phyloP scores from a whole-genome alignment of 2,329 filamentous ascomycete species.

The Myotisia sp. region DNA sequence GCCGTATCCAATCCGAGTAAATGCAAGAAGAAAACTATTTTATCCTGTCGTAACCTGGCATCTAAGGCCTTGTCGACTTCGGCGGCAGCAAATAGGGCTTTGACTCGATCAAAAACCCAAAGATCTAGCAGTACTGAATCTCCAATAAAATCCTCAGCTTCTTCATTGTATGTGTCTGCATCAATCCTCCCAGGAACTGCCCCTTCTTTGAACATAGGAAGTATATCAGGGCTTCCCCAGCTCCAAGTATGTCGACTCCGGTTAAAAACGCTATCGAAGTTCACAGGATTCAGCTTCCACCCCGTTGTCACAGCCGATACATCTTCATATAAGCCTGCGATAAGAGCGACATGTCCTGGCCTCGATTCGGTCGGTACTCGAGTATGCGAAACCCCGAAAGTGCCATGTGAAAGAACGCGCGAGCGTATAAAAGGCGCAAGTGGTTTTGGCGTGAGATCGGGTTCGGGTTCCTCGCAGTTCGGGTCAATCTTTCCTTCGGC shows the following conservation, averaged over 20 bases:
- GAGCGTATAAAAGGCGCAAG: constrained; percentile 86
- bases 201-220: constrained; percentile 94
- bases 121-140: constrained; percentile 69
- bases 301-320: constrained; percentile 94
- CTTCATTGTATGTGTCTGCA: constrained; percentile 67
- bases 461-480: constrained; percentile 41
- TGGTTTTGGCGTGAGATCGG: constrained; percentile 57
- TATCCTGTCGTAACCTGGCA: constrained; percentile 60
- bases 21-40: constrained; percentile 89
- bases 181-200: constrained; percentile 76
- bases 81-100: constrained; percentile 69
- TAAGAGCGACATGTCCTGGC: constrained; percentile 90
- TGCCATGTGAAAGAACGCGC: constrained; percentile 73
- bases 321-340: constrained; percentile 93
- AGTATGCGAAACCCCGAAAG: constrained; percentile 94
- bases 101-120: constrained; percentile 94
- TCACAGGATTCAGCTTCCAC: constrained; percentile 96
- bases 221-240: constrained; percentile 94
- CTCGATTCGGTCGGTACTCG: constrained; percentile 92
- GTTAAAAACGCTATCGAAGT: constrained; percentile 98
- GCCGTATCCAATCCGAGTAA: constrained; percentile 82
- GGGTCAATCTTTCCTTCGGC: constrained; percentile 14
- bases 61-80: constrained; percentile 62
- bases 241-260: constrained; percentile 94
- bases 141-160: constrained; percentile 79